Conservation (phyloP, 1,284 basidiomycete species). For the Ustilago crameri region DNA sequence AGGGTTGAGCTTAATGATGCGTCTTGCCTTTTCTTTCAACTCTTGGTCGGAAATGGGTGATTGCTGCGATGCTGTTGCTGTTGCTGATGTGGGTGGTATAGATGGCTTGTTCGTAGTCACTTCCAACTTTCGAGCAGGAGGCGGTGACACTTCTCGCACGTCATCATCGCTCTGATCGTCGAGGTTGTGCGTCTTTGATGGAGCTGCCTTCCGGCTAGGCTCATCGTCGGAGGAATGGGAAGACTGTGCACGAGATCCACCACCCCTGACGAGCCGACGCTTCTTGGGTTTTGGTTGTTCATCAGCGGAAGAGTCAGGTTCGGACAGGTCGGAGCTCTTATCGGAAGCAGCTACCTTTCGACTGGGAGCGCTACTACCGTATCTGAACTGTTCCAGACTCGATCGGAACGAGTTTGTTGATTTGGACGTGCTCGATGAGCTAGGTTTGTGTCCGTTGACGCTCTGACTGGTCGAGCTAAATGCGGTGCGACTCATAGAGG, state of each 20-base stretch:
- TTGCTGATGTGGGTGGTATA: slow-evolving; percentile 1
- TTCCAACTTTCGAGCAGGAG: slow-evolving; percentile 9
- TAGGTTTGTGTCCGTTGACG: slow-evolving; percentile 8
- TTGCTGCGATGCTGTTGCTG: slow-evolving; percentile 2
- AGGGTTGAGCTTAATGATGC: slow-evolving; percentile 22
- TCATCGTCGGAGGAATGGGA: slow-evolving; percentile 14
- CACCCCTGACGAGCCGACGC: slow-evolving; percentile 38
- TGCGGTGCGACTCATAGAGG: slow-evolving; percentile 31
- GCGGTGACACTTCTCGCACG: slow-evolving; percentile 17
- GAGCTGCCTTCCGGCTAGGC: neutral
- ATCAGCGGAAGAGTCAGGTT: slow-evolving; percentile 25
- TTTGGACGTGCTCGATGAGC: neutral
- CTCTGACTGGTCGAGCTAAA: slow-evolving; percentile 18
- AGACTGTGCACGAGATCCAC: slow-evolving; percentile 14
- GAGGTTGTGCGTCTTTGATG: neutral
- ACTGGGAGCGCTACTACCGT: slow-evolving; percentile 13
- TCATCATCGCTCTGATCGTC: slow-evolving; percentile 13
- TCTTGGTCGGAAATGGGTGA: slow-evolving; percentile 21
- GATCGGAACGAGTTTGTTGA: slow-evolving; percentile 17
- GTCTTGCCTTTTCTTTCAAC: slow-evolving; percentile 26
- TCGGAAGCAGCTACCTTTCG: slow-evolving; percentile 20
- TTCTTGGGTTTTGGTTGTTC: slow-evolving; percentile 42
- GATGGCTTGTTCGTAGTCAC: neutral
- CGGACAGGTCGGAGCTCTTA: slow-evolving; percentile 41
- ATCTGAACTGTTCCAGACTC: slow-evolving; percentile 43